Conservation (phyloP, 139 green algal species). For the Parachlorella kessleri region DNA sequence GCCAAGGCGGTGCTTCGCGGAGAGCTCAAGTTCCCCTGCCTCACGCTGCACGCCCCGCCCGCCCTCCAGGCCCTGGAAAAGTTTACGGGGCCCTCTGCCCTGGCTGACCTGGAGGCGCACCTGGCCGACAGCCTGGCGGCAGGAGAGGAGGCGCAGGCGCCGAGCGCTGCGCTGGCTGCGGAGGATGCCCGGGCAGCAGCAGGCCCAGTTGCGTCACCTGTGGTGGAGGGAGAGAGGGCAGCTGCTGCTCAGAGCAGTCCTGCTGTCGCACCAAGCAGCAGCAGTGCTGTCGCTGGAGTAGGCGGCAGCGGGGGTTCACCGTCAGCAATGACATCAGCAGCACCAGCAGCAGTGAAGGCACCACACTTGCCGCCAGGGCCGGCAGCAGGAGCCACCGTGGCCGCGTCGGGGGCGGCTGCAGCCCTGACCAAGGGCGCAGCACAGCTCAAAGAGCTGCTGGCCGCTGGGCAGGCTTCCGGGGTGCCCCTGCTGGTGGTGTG, state of each 20-base stretch:
- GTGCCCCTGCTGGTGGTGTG: conserved; percentile 52
- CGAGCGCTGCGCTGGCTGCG: no score
- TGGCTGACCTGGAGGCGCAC: conserved; percentile 1
- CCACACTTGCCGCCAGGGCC: neutral
- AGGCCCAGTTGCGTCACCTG: no score
- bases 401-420: no score
- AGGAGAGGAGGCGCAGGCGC: no score
- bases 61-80: conserved; percentile 37
- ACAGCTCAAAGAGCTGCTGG: conserved; percentile 63
- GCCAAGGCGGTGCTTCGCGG: conserved; percentile 48
- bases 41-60: conserved; percentile 62
- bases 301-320: conserved; percentile 15
- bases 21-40: conserved; percentile 59
- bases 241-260: neutral
- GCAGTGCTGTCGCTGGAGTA: conserved; percentile 3
- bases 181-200: no score
- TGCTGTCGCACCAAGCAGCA: neutral
- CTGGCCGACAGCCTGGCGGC: neutral
- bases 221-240: conserved; percentile 1
- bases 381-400: neutral
- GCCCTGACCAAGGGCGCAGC: conserved; percentile 53
- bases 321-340: neutral
- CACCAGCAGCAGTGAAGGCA: neutral
- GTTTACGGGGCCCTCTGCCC: conserved; percentile 25
- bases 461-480: conserved; percentile 1